These are phyloP conservation scores for Neurospora terricola DNA, from an alignment of 495 filamentous ascomycete species.

Conservation along the genomic window DNA sequence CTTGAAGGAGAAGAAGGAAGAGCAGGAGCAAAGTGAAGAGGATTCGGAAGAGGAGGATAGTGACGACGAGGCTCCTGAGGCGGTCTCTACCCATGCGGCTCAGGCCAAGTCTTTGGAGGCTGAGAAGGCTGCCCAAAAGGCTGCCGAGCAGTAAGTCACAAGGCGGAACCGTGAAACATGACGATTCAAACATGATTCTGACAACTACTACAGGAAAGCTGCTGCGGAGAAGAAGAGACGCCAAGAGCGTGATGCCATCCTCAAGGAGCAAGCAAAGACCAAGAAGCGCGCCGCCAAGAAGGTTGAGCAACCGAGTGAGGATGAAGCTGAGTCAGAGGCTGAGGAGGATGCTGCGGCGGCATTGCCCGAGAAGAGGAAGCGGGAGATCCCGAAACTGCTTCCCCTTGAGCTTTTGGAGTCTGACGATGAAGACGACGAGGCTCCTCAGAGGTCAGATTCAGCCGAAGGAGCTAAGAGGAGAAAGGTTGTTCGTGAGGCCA, in stretches of 20 bases:
- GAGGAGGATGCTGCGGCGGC: constrained; percentile 10
- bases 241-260: constrained; percentile 34
- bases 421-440: constrained; percentile 26
- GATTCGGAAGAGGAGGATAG: constrained; percentile 25
- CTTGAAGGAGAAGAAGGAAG: constrained; percentile 1
- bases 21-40: constrained; percentile 1
- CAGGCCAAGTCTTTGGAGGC: constrained; percentile 26
- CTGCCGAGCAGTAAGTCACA: constrained; percentile 29
- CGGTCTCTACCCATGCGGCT: constrained; percentile 29
- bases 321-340: constrained; percentile 8
- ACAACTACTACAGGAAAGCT: constrained; percentile 23
- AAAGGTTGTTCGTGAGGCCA: constrained; percentile 22
- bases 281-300: constrained; percentile 20
- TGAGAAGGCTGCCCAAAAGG: constrained; percentile 26
- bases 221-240: constrained; percentile 34
- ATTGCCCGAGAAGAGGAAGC: constrained; percentile 18
- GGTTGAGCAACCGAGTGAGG: not conserved
- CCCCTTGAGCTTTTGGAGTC: constrained; percentile 40
- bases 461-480: constrained; percentile 22
- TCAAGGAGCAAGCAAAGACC: constrained; percentile 36
- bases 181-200: not conserved
- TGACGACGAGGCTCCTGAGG: constrained; percentile 37
- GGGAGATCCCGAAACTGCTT: constrained; percentile 27
- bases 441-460: constrained; percentile 7
- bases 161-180: not conserved